These are phyloP conservation scores for Xylariaceae sp. DNA, from an alignment of 2,329 filamentous ascomycete species.

Conservation along the genomic window DNA sequence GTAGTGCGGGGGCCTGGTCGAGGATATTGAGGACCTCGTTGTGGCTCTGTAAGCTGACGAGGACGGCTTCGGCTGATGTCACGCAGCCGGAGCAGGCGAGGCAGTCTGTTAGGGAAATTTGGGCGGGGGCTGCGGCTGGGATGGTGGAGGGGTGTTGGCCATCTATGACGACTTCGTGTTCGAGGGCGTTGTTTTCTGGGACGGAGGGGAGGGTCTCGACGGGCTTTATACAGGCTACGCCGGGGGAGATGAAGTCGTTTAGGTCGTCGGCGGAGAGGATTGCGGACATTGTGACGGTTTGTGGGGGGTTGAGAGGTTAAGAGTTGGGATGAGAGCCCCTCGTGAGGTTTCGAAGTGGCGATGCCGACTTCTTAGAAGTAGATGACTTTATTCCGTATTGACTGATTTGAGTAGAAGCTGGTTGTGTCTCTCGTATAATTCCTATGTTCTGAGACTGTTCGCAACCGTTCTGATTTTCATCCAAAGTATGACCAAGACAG, in stretches of 20 bases:
- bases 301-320: background rate
- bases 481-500: background rate
- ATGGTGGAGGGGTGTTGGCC: slow-evolving; percentile 53
- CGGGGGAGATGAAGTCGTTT: slow-evolving; percentile 98
- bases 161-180: slow-evolving; percentile 90
- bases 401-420: too few species aligned
- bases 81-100: slow-evolving; percentile 97
- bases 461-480: background rate
- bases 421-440: too few species aligned
- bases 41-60: slow-evolving; percentile 91
- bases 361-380: too few species aligned
- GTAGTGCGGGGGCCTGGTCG: slow-evolving; percentile 57
- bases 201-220: slow-evolving; percentile 78
- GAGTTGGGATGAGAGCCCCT: background rate
- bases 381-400: too few species aligned
- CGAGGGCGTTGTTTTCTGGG: slow-evolving; percentile 33
- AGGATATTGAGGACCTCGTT: slow-evolving; percentile 81
- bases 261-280: slow-evolving; percentile 95
- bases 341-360: background rate
- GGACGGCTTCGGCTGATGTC: slow-evolving; percentile 93
- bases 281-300: slow-evolving; percentile 68
- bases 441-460: background rate
- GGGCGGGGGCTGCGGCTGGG: slow-evolving; percentile 59
- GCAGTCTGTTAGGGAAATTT: slow-evolving; percentile 95
- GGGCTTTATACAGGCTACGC: slow-evolving; percentile 96